Evolutionary conservation across 2,329 filamentous ascomycete genomes (phyloP), one percentile per base, ranked within the genome.

Genomic region (Madurella fahalii): DNA sequence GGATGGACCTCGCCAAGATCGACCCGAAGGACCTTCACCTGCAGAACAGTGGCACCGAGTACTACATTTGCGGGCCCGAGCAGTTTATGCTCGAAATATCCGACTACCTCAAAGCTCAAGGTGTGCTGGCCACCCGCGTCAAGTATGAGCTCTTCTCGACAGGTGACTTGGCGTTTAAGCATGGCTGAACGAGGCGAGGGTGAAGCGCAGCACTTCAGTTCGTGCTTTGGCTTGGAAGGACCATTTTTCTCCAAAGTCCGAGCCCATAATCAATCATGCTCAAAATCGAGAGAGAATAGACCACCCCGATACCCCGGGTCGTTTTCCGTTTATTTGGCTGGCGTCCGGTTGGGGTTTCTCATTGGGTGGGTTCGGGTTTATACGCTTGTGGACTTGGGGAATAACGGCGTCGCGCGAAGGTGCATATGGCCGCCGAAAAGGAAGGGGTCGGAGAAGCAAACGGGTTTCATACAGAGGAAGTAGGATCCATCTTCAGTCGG

Each of bases 1-100:
- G 73, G 37, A 69, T 80, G 52, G 78, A 81, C 58, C 71, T 82
- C 37, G 68, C 70, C 46, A 71, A 71, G 58, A 64, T 81, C 15
- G 67, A 70, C 18, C 65, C 67, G 9, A 52, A 56, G 4, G 73
- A 80, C 56, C 67, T 82, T 32, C 75, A 72, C 60, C 69, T 82
- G 2, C 58, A 64, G 50, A 72, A 77, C 58, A 66, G 69, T 37
- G 69, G 72, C 12, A 71, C 79, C 4, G 77, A 80, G 66, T 82
- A 81, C 62, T 81, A 71, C 59, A 72, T 82, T 47, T 82, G 78
- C 57, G 79, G 79, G 0, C 77, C 79, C 0, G 77, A 80, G 66
- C 71, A 74, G 56, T 81, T 82, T 60, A 81, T 81, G 78, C 60
- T 72, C 2, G 77, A 81, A 62, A 76, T 79, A 67, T 69, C 71